These are phyloP conservation scores for Schrenkiella parvula DNA, from an alignment of 345 rosid species.

Conservation along the genomic window DNA sequence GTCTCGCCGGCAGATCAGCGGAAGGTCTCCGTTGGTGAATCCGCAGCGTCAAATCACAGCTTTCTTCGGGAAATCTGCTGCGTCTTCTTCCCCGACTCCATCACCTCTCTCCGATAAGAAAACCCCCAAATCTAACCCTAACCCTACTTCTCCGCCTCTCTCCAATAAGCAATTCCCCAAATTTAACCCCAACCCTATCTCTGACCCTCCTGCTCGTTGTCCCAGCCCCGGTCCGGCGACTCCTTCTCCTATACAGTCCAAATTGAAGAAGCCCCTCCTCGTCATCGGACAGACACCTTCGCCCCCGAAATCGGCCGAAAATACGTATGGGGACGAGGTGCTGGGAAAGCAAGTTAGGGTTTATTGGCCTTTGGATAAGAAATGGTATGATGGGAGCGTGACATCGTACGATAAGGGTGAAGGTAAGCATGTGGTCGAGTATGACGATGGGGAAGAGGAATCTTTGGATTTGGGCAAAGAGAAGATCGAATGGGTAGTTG, in stretches of 20 bases:
- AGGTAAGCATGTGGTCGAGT: slow-evolving; percentile 67
- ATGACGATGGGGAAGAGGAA: slow-evolving; percentile 89
- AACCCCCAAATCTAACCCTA: slow-evolving; percentile 38
- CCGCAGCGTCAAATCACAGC: slow-evolving; percentile 87
- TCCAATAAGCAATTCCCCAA: slow-evolving; percentile 33
- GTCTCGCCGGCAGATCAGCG: slow-evolving; percentile 62
- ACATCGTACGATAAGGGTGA: slow-evolving; percentile 42
- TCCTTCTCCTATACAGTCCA: slow-evolving; percentile 69
- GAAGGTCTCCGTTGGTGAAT: slow-evolving; percentile 87
- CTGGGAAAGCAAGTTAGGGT: slow-evolving; percentile 64
- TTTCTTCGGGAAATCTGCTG: slow-evolving; percentile 55
- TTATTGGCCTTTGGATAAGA: slow-evolving; percentile 92
- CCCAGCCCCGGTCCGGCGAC: slow-evolving; percentile 51
- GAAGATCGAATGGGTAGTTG: slow-evolving; percentile 76
- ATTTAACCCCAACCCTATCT: slow-evolving; percentile 37
- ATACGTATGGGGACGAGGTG: slow-evolving; percentile 52
- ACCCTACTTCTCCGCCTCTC: slow-evolving; percentile 30
- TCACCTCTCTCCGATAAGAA: slow-evolving; percentile 42
- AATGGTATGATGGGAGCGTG: slow-evolving; percentile 80
- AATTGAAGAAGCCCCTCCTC: slow-evolving; percentile 55
- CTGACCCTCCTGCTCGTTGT: slow-evolving; percentile 27
- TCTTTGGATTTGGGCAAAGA: slow-evolving; percentile 77
- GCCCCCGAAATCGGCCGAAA: slow-evolving; percentile 26
- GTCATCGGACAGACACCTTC: slow-evolving; percentile 55
- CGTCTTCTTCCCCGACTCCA: slow-evolving; percentile 35